phyloP scores from a whole-genome alignment of 441 rosid species.

The Populus hybrid region DNA sequence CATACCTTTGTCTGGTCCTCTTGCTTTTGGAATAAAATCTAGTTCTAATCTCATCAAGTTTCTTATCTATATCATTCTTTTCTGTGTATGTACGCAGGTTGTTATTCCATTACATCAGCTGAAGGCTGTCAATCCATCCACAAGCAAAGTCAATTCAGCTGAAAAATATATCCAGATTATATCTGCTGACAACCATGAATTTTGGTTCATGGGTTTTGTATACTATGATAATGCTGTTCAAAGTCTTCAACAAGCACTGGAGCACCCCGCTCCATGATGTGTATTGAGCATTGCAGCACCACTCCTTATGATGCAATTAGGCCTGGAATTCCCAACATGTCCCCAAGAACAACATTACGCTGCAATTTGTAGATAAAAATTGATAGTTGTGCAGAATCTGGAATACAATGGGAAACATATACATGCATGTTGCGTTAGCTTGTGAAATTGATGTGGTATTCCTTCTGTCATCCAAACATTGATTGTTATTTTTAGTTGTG shows the following conservation, averaged over 20 bases:
- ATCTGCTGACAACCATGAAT: slow-evolving; percentile 79
- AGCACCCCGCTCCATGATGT: slow-evolving; percentile 24
- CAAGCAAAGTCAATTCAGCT: slow-evolving; percentile 57
- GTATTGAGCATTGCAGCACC: not conserved
- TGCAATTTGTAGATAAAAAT: slow-evolving; percentile 13
- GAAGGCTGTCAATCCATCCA: slow-evolving; percentile 70
- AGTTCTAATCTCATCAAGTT: not conserved
- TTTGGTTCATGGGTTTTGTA: slow-evolving; percentile 97
- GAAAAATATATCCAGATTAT: slow-evolving; percentile 84
- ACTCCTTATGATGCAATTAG: not conserved
- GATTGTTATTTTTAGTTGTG: not conserved
- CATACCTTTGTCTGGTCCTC: not conserved
- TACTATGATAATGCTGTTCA: slow-evolving; percentile 78
- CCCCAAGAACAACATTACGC: not conserved
- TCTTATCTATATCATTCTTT: not conserved
- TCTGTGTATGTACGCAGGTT: slow-evolving; percentile 39
- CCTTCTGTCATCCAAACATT: slow-evolving; percentile 1
- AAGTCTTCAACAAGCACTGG: slow-evolving; percentile 58
- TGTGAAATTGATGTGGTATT: slow-evolving; percentile 3
- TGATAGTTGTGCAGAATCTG: not conserved
- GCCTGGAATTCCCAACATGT: not conserved
- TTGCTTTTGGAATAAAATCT: not conserved
- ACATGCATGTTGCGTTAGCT: slow-evolving; percentile 8
- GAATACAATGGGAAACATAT: not conserved
- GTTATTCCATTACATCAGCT: slow-evolving; percentile 65